phyloP scores from a whole-genome alignment of 1,139 yeast species.

The Geotrichum citri-aurantii region DNA sequence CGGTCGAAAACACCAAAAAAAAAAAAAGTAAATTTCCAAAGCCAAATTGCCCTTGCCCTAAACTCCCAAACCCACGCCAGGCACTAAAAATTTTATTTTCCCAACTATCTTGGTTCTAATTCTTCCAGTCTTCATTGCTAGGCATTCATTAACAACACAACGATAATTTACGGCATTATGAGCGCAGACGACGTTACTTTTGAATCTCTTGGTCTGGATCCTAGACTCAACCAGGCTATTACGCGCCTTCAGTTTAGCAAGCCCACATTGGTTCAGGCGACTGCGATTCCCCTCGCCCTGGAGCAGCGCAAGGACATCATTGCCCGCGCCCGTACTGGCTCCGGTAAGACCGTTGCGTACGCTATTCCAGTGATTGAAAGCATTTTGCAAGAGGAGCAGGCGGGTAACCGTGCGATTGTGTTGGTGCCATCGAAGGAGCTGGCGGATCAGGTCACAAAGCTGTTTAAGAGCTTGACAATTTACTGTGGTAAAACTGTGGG shows the following conservation, averaged over 20 bases:
- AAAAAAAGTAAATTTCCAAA: not conserved
- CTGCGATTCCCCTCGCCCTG: conserved; percentile 86
- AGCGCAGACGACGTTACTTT: conserved; percentile 20
- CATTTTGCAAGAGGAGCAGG: conserved; percentile 42
- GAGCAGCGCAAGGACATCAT: conserved; percentile 82
- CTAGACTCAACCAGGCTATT: conserved; percentile 78
- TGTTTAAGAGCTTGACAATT: conserved; percentile 59
- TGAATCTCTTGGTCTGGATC: conserved; percentile 48
- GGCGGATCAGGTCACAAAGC: conserved; percentile 73
- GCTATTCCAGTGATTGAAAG: conserved; percentile 70
- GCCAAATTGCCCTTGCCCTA: conserved; percentile 1
- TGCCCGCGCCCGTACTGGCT: conserved; percentile 85
- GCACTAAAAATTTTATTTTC: conserved; percentile 1
- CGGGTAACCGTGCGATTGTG: conserved; percentile 43
- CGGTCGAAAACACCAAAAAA: not conserved
- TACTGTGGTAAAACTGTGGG: conserved; percentile 66
- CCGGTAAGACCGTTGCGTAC: conserved; percentile 87
- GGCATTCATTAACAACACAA: not conserved
- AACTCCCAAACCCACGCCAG: not conserved
- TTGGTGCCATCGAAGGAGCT: conserved; percentile 84
- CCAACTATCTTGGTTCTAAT: not conserved
- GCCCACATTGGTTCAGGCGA: conserved; percentile 87
- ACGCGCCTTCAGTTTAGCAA: conserved; percentile 64
- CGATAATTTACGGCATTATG: not conserved
- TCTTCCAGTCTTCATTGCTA: not conserved